A percentile compares a stretch with the other conserved stretches of the same genome.
Evolutionary conservation across 164 flowering plant genomes (phyloP).

Genomic region (Sedum album): DNA sequence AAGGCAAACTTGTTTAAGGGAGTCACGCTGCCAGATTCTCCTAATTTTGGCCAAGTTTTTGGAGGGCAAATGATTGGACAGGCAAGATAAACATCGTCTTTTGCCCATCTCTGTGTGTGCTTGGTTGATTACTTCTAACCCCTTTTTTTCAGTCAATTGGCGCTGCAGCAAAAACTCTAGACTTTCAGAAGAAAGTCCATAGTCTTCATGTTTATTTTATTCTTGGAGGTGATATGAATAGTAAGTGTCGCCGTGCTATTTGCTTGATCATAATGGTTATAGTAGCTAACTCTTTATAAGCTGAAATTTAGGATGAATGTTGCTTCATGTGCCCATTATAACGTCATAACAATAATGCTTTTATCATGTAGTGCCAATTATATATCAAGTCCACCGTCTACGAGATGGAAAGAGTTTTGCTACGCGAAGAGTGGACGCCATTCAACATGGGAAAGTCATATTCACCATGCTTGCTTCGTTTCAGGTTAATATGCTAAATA

Average conservation of each 20-base stretch:
- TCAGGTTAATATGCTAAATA: constrained; percentile 38
- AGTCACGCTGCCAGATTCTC: constrained; percentile 79
- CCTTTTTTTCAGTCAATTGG: constrained; percentile 61
- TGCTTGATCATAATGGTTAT: background rate
- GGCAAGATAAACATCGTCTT: constrained; percentile 26
- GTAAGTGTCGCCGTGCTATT: constrained; percentile 37
- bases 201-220: constrained; percentile 84
- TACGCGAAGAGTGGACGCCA: constrained; percentile 82
- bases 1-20: constrained; percentile 83
- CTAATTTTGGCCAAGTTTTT: constrained; percentile 71
- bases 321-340: background rate
- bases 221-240: constrained; percentile 62
- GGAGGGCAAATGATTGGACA: constrained; percentile 96
- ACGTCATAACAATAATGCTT: background rate
- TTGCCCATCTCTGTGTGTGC: background rate
- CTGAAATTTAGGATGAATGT: too few relatives aligned
- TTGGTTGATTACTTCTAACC: background rate
- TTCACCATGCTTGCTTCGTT: constrained; percentile 87
- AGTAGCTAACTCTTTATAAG: too few relatives aligned
- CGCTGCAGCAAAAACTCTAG: constrained; percentile 95
- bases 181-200: constrained; percentile 70
- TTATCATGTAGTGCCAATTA: constrained; percentile 62
- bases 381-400: constrained; percentile 69
- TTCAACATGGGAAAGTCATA: constrained; percentile 68
- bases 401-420: constrained; percentile 89